These are phyloP conservation scores for Solanum etuberosum DNA, from an alignment of 257 asterid species.

Conservation along the genomic window DNA sequence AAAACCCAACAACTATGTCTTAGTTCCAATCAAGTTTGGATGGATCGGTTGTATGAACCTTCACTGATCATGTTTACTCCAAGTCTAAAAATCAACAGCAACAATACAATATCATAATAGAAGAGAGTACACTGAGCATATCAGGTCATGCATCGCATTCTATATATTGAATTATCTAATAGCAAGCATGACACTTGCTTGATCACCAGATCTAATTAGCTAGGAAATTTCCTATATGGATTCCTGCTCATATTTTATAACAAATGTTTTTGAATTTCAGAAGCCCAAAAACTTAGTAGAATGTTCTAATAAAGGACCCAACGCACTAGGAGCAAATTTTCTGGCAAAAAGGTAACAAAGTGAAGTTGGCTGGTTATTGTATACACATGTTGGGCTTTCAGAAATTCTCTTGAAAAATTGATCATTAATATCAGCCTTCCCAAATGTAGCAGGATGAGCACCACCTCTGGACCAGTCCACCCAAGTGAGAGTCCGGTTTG, in stretches of 20 bases:
- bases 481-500: conserved; percentile 71
- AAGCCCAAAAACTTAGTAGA: conserved; percentile 53
- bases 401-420: conserved; percentile 43
- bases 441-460: conserved; percentile 83
- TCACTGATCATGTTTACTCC: background rate
- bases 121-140: background rate
- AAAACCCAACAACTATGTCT: background rate
- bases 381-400: conserved; percentile 28
- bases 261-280: conserved; percentile 6
- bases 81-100: background rate
- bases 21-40: background rate
- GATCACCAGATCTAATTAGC: background rate
- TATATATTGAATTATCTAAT: background rate
- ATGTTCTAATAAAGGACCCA: conserved; percentile 42
- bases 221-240: background rate
- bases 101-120: background rate
- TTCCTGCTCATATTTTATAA: background rate
- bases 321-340: conserved; percentile 75
- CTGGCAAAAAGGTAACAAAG: conserved; percentile 74
- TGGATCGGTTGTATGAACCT: background rate
- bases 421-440: conserved; percentile 38
- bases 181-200: background rate
- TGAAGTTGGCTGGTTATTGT: conserved; percentile 56
- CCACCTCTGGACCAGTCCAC: conserved; percentile 97
- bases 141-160: background rate